phyloP scores from a whole-genome alignment of 139 green algal genomes.

The Chlorella sp. region DNA sequence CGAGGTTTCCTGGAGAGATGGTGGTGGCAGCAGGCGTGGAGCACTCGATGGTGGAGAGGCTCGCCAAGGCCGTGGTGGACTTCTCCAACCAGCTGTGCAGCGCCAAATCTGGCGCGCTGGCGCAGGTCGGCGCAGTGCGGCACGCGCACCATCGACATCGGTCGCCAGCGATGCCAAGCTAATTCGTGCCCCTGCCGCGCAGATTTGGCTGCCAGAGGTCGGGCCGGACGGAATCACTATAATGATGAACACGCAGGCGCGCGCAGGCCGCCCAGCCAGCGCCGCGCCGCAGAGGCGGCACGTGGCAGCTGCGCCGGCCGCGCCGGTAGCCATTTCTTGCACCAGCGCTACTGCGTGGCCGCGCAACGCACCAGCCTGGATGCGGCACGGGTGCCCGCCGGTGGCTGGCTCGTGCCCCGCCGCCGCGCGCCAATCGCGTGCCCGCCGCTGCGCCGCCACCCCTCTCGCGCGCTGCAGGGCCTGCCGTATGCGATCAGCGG shows the following conservation, averaged over 20 bases:
- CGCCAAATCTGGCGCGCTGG: not conserved
- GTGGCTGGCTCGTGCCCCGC: not conserved
- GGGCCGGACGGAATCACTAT: slow-evolving; percentile 29
- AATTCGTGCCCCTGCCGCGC: not conserved
- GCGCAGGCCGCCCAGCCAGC: too few species aligned
- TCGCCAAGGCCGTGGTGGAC: slow-evolving; percentile 4
- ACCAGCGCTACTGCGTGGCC: too few species aligned
- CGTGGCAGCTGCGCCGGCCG: too few species aligned
- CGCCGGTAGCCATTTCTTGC: too few species aligned
- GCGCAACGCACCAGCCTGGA: too few species aligned
- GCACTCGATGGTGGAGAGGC: not conserved
- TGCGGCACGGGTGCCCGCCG: not conserved
- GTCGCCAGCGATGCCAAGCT: not conserved
- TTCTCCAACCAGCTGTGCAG: slow-evolving; percentile 17
- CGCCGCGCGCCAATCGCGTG: too few species aligned
- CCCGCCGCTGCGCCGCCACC: not conserved
- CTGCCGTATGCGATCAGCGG: slow-evolving; percentile 78
- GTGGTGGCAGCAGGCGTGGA: not conserved
- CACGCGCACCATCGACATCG: not conserved
- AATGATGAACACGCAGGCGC: slow-evolving; percentile 38
- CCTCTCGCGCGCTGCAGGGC: slow-evolving; percentile 47
- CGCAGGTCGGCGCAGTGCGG: slow-evolving; percentile 1
- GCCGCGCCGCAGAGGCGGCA: too few species aligned
- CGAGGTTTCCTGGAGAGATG: not conserved
- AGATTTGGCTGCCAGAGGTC: slow-evolving; percentile 50